Evolutionary conservation across 768 basidiomycete genomes (phyloP).

Genomic region (Rossbeevera mucosa): DNA sequence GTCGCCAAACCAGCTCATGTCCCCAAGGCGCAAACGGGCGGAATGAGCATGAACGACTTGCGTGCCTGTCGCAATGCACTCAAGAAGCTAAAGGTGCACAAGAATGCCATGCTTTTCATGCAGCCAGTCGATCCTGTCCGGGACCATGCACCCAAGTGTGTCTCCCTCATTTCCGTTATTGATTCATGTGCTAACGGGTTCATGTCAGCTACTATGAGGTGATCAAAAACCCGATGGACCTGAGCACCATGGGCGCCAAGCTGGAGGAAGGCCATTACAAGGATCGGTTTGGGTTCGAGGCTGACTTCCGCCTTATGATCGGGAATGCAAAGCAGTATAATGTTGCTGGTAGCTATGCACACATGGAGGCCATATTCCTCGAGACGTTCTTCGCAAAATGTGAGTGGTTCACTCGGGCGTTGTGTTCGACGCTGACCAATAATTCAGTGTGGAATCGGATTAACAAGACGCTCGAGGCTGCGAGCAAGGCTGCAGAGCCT

Average conservation of each 20-base stretch:
- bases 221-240: constrained; percentile 92
- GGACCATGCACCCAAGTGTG: constrained; percentile 81
- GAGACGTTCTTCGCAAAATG: constrained; percentile 85
- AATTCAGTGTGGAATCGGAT: constrained; percentile 79
- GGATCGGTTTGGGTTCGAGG: constrained; percentile 76
- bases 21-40: constrained; percentile 68
- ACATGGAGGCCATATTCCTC: constrained; percentile 69
- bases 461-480: constrained; percentile 75
- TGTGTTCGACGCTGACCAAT: constrained; percentile 7
- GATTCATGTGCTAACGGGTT: background rate
- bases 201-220: constrained; percentile 78
- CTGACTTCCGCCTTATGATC: constrained; percentile 86
- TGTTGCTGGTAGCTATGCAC: constrained; percentile 59
- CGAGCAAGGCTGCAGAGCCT: constrained; percentile 40
- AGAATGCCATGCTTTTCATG: constrained; percentile 68
- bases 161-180: background rate
- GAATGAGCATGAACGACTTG: constrained; percentile 74
- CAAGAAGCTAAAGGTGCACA: constrained; percentile 75
- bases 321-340: constrained; percentile 87
- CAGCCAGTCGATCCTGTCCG: constrained; percentile 96
- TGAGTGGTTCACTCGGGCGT: constrained; percentile 37
- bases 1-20: constrained; percentile 42
- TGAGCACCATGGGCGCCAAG: constrained; percentile 84
- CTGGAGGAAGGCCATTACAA: constrained; percentile 83
- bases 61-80: constrained; percentile 70